Percentiles rank a stretch among this genome's conserved stretches.
phyloP scores from a whole-genome alignment of 2,329 filamentous ascomycete genomes.

The Xylaria sp. region DNA sequence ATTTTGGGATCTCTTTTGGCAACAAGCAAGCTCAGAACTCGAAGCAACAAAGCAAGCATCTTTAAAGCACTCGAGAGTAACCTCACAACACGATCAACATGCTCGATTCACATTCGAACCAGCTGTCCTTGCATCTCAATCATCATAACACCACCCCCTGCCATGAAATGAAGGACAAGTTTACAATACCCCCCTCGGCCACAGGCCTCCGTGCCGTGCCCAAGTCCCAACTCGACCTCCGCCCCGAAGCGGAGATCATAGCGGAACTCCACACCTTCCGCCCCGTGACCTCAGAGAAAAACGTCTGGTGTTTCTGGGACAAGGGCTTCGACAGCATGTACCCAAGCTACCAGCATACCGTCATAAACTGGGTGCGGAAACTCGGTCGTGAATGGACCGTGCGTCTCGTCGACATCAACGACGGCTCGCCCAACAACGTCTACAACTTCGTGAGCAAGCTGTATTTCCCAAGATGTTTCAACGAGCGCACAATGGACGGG shows the following conservation, averaged over 20 bases:
- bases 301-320: conserved; percentile 44
- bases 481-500: conserved; percentile 37
- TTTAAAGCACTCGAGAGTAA: too few relatives aligned
- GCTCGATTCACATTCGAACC: too few relatives aligned
- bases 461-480: conserved; percentile 35
- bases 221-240: conserved; percentile 26
- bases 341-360: conserved; percentile 35
- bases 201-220: conserved; percentile 20
- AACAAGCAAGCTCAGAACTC: too few relatives aligned
- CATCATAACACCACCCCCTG: neutral
- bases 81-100: too few relatives aligned
- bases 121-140: neutral
- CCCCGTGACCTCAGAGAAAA: conserved; percentile 38
- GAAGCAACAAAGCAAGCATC: too few relatives aligned
- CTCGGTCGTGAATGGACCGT: conserved; percentile 38
- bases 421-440: conserved; percentile 33
- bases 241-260: conserved; percentile 31
- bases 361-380: conserved; percentile 40
- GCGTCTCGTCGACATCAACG: conserved; percentile 35
- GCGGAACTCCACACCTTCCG: conserved; percentile 25
- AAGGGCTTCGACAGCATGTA: conserved; percentile 35
- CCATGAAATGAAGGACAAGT: conserved; percentile 13
- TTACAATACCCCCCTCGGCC: conserved; percentile 23
- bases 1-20: too few relatives aligned
- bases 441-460: conserved; percentile 32